phyloP scores from a whole-genome alignment of 345 rosid species.

The Aquilaria malaccensis region DNA sequence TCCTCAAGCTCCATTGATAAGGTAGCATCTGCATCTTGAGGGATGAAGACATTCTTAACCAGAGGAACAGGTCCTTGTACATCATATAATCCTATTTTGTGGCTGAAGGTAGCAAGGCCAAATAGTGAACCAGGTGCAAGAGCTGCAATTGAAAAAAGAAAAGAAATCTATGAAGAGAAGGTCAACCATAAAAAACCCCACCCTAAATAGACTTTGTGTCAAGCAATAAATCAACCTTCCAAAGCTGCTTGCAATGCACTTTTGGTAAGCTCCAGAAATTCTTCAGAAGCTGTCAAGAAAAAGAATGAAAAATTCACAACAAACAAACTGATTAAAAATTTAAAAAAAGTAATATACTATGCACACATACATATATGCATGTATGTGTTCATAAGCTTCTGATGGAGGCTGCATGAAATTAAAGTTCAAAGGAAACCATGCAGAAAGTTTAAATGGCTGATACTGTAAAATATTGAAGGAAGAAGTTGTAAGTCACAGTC shows the following conservation, averaged over 20 bases:
- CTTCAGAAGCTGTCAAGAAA: constrained; percentile 74
- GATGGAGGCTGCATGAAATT: too few relatives aligned
- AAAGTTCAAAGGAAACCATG: too few relatives aligned
- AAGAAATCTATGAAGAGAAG: constrained; percentile 7
- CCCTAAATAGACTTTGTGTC: constrained; percentile 8
- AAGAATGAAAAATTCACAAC: neutral
- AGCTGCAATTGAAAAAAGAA: constrained; percentile 37
- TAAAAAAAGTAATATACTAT: too few relatives aligned
- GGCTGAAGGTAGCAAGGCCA: constrained; percentile 91
- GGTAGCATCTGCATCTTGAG: constrained; percentile 59
- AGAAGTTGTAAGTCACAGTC: too few relatives aligned
- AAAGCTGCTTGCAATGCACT: constrained; percentile 88
- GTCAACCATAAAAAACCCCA: constrained; percentile 8
- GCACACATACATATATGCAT: too few relatives aligned
- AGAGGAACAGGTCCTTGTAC: constrained; percentile 94
- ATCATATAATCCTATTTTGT: constrained; percentile 88
- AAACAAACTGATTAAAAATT: neutral
- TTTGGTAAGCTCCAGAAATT: constrained; percentile 94
- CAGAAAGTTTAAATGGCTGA: too few relatives aligned
- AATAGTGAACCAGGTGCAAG: constrained; percentile 83
- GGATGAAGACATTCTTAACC: constrained; percentile 80
- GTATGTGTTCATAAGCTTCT: too few relatives aligned
- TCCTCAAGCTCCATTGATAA: constrained; percentile 76
- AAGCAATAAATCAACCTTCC: constrained; percentile 50
- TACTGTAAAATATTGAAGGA: too few relatives aligned